Base-by-base conservation (phyloP, 2,329 filamentous ascomycete species). In the Cladophialophora immunda region DNA sequence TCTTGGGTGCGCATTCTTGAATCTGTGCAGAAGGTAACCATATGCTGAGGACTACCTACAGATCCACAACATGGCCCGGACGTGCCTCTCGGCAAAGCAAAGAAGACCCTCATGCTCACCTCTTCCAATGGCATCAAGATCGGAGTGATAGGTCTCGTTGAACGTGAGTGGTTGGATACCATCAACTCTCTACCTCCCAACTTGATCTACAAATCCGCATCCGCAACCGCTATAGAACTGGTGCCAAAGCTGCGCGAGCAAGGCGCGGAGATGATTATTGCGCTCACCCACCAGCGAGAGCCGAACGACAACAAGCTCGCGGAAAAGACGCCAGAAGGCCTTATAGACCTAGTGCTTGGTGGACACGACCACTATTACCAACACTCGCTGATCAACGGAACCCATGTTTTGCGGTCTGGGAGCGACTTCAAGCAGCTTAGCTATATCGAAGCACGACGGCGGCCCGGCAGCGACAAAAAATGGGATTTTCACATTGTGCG, bases 371-470 rank as follows among this genome's bases (percentile, higher is more conserved):
- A 97, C 76, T 95, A 90, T 79, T 97, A 97, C 76, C 85, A 85
- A 17, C 92, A 97, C 78, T 86, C 84, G 62, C 75, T 93, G 63
- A 85, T 95, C 77, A 93, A 94, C 68, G 90, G 90, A 8, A 92
- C 88, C 0, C 93, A 97, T 74, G 87, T 97, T 2, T 82, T 97
- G n/a, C 87, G 94, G 1, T 96, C 92, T 0, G 93, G 94, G 0
- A 92, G 90, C 19, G 94, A 97, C 77, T 97, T 97, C 80, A 96
- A 95, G 79, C 92, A 97, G 76, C 82, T 97, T 36, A 95, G 92
- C 75, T 97, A 97, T 75, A 86, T 97, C 60, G 92, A 97, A 77
- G 91, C 88, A 1, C 87, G 92, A 72, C 84, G 87, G 25, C 67
- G 63, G 36, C 54, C 63, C n/a, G 58, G 53, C n/a, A 41, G 55